Conservation (phyloP, 106 monocot species). For the Iris macrosiphon region DNA sequence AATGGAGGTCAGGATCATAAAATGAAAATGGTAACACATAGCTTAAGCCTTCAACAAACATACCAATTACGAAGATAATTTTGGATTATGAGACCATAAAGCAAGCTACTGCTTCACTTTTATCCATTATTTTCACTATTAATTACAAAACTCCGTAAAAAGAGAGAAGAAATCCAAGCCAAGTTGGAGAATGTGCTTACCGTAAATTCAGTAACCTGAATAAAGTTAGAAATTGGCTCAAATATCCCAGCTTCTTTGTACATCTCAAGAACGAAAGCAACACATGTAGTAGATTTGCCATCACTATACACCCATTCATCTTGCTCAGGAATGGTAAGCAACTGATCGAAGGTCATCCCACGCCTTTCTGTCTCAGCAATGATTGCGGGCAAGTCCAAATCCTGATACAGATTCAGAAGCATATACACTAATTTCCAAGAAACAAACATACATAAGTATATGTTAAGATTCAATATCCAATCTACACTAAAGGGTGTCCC, state of each 20-base stretch:
- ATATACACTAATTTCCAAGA: too few species aligned
- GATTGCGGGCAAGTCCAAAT: conserved; percentile 62
- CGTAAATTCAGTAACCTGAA: conserved; percentile 94
- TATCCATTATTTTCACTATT: too few species aligned
- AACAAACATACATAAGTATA: too few species aligned
- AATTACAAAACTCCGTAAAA: too few species aligned
- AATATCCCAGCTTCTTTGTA: conserved; percentile 93
- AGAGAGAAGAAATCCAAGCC: neutral
- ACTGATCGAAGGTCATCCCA: conserved; percentile 83
- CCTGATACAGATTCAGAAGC: conserved; percentile 29
- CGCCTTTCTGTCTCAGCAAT: conserved; percentile 73
- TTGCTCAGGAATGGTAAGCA: conserved; percentile 89
- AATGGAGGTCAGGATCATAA: too few species aligned
- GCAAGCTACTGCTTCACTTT: too few species aligned
- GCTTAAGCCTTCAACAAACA: too few species aligned
- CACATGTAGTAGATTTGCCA: conserved; percentile 91
- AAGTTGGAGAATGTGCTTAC: conserved; percentile 52
- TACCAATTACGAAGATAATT: too few species aligned
- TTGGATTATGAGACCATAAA: too few species aligned
- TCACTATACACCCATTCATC: conserved; percentile 96
- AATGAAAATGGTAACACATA: too few species aligned
- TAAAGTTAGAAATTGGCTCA: conserved; percentile 55
- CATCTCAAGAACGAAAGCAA: conserved; percentile 87
- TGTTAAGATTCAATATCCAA: neutral
- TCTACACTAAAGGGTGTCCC: too few species aligned